Conservation (phyloP, 768 basidiomycete genomes). For the Lyophyllum atratum region DNA sequence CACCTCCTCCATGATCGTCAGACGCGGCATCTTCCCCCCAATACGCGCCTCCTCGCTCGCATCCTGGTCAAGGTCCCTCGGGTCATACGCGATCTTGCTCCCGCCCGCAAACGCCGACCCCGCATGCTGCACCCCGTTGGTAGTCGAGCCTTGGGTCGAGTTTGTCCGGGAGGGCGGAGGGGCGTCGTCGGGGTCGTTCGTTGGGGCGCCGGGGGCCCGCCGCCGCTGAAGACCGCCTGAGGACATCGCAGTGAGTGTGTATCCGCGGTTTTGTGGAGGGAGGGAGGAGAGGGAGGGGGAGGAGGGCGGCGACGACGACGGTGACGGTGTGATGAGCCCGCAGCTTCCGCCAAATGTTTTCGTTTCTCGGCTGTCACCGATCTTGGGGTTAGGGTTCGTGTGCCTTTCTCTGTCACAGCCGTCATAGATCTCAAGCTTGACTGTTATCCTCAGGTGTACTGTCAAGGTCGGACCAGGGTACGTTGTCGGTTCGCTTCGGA, state of each 20-base stretch:
- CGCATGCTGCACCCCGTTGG: slow-evolving; percentile 51
- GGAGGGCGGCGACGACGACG: background rate
- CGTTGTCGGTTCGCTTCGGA: no score
- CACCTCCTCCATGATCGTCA: slow-evolving; percentile 98
- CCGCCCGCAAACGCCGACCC: slow-evolving; percentile 87
- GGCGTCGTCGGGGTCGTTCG: slow-evolving; percentile 39
- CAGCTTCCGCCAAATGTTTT: background rate
- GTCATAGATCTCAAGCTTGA: background rate
- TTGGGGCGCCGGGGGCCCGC: slow-evolving; percentile 48
- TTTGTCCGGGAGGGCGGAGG: slow-evolving; percentile 23
- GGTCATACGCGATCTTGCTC: slow-evolving; percentile 90
- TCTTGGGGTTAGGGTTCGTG: background rate
- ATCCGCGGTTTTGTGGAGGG: background rate
- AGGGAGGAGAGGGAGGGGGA: background rate
- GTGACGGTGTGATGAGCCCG: background rate
- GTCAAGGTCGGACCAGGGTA: no score
- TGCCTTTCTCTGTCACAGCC: background rate
- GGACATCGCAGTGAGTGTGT: slow-evolving; percentile 35
- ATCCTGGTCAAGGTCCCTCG: slow-evolving; percentile 77
- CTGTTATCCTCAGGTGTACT: no score
- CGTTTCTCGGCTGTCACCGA: background rate
- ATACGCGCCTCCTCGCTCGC: slow-evolving; percentile 60
- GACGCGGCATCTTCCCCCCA: slow-evolving; percentile 74
- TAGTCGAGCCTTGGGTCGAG: slow-evolving; percentile 16
- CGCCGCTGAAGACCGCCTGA: slow-evolving; percentile 59